Percentiles rank a stretch among this genome's conserved stretches.
These are phyloP conservation scores for Epicoccum nigrum DNA, from an alignment of 2,329 filamentous ascomycete genomes.

Conservation along the genomic window DNA sequence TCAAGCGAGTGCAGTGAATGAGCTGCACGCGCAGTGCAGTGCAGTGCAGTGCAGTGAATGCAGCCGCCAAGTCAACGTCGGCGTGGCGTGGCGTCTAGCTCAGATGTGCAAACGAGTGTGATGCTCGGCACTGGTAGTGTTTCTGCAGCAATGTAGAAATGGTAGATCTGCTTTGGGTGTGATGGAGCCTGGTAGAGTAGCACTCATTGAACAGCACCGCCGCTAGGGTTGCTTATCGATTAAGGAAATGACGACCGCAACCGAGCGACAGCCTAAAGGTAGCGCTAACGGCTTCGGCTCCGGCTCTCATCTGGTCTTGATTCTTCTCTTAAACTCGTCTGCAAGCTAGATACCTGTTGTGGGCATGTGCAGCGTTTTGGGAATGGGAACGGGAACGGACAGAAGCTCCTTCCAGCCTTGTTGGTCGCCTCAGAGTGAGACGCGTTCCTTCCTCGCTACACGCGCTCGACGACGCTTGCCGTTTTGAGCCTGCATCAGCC, in stretches of 20 bases:
- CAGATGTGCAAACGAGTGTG: conserved; percentile 17
- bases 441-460: not conserved
- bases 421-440: not conserved
- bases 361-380: not conserved
- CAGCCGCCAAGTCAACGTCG: conserved; percentile 7
- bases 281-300: conserved; percentile 5
- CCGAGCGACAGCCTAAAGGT: not conserved
- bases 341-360: not conserved
- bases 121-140: conserved; percentile 6
- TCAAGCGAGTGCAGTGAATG: conserved; percentile 43
- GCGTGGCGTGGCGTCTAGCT: conserved; percentile 5
- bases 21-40: conserved; percentile 25
- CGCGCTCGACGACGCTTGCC: conserved; percentile 9
- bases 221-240: conserved; percentile 17
- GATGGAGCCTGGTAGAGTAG: conserved; percentile 8
- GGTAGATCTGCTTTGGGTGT: conserved; percentile 2
- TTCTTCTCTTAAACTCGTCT: too few species aligned
- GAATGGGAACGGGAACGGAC: not conserved
- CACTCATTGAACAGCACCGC: conserved; percentile 4
- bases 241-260: conserved; percentile 1
- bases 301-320: too few species aligned
- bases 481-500: not conserved
- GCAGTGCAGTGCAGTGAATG: conserved; percentile 2
- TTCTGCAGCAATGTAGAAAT: conserved; percentile 20
- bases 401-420: not conserved